phyloP scores from a whole-genome alignment of 345 rosid genomes.

The Bretschneidera sinensis region DNA sequence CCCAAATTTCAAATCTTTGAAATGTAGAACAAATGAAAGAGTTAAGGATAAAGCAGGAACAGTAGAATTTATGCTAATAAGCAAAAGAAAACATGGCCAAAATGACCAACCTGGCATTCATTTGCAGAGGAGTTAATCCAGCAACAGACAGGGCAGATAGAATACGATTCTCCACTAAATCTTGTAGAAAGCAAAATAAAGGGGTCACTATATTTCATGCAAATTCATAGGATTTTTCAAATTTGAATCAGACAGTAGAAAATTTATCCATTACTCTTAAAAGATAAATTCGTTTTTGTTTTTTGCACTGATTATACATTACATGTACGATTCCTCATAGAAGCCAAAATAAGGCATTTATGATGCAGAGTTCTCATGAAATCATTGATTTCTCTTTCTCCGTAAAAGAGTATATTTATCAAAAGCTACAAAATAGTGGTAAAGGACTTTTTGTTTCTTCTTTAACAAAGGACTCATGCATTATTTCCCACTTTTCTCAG shows the following conservation, averaged over 20 bases:
- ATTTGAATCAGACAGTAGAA: constrained; percentile 15
- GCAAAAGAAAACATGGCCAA: no score
- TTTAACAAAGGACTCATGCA: constrained; percentile 23
- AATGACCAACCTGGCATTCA: constrained; percentile 30
- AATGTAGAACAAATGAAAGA: neutral
- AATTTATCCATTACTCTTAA: constrained; percentile 4
- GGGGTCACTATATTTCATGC: constrained; percentile 11
- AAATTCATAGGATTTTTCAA: no score
- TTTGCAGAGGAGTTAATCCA: constrained; percentile 9
- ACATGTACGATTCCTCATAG: constrained; percentile 14
- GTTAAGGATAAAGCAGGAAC: neutral
- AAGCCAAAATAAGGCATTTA: constrained; percentile 13
- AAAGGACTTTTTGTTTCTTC: constrained; percentile 16
- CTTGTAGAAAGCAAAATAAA: constrained; percentile 12
- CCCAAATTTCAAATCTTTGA: neutral
- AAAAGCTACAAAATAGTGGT: constrained; percentile 27
- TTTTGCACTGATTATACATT: constrained; percentile 19
- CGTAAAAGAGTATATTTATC: constrained; percentile 22
- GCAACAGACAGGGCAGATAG: constrained; percentile 5
- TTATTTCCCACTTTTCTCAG: constrained; percentile 13
- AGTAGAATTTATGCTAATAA: neutral
- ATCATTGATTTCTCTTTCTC: constrained; percentile 36
- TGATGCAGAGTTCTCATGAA: constrained; percentile 28
- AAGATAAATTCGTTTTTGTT: constrained; percentile 18
- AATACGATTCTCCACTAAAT: constrained; percentile 10